Evolutionary conservation across 371 early-diverging fungal species (phyloP), one percentile per base, ranked within the genome.

Genomic region (Rhizomucor pusillus): DNA sequence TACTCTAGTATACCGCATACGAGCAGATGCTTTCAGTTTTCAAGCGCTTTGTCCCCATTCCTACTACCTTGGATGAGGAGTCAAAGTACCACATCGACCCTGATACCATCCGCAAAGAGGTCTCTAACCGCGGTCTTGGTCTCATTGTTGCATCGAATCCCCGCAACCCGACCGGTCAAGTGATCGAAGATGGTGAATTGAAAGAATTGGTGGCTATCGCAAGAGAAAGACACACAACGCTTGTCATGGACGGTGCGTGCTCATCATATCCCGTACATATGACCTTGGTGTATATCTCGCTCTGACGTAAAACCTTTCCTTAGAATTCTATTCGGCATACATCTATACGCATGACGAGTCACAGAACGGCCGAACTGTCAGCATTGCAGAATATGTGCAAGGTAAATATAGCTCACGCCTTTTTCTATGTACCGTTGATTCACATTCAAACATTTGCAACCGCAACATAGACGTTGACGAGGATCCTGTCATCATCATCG

Each of bases 41-140:
- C 62, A 79, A 76, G 53, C 67, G 72, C 4, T 76, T 79, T 50
- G 74, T 75, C 1, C 79, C 79, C 39, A 79, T 79, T 34, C 79
- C 79, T 7, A 79, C 76, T 1, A 68, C 76, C 1, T 57, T 79
- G 18, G 69, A 70, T n/a, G 71, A 66, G 18, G 69, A 74, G 20
- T 45, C 57, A 5, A 54, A 57, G 20, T 79, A 74, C 41, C 74
- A 72, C 40, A 68, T 79, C 23, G 68, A 75, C 36, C 67, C 76
- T 1, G 55, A 56, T 1, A 68, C 68, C 10, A 63, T 79, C 22
- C 59, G 63, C 12, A 67, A 68, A 52, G 76, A 79, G 45, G 70
- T 79, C 12, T 47, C 62, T 12, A 65, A 65, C 40, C 67, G 79
- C 14, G 79, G 79, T 34, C 52, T 76, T 1, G 69, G 73, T 25